These are phyloP conservation scores for Cicer chorassanicum DNA, from an alignment of 306 rosid genomes.

Conservation along the genomic window DNA sequence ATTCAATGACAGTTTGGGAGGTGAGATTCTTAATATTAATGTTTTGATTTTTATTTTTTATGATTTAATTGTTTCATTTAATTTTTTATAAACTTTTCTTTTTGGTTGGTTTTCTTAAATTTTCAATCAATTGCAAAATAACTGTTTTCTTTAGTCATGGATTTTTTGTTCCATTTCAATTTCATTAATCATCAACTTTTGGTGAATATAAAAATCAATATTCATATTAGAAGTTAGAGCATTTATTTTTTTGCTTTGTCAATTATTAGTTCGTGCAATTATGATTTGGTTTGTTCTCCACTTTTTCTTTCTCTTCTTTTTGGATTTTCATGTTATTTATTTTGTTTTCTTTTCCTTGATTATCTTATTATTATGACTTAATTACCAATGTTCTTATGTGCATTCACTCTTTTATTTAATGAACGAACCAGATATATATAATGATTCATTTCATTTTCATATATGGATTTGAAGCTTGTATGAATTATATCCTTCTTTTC, in stretches of 20 bases:
- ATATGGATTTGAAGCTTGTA: conserved; percentile 8
- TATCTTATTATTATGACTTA: background rate
- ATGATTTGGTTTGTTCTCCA: background rate
- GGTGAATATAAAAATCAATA: conserved; percentile 21
- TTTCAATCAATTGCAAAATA: conserved; percentile 3
- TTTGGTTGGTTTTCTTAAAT: background rate
- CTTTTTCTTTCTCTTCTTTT: conserved; percentile 17
- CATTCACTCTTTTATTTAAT: no score
- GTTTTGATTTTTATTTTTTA: conserved; percentile 8
- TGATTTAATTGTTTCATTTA: background rate
- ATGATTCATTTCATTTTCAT: background rate
- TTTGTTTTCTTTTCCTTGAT: conserved; percentile 3
- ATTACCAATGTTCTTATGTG: background rate
- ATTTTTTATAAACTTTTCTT: background rate
- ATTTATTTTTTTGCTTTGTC: background rate
- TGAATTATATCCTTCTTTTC: conserved; percentile 30
- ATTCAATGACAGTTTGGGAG: conserved; percentile 92
- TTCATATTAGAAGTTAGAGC: conserved; percentile 2
- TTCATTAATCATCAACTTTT: conserved; percentile 26
- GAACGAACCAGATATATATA: no score
- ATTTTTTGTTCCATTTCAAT: conserved; percentile 41
- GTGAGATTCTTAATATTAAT: conserved; percentile 46
- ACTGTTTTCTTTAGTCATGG: conserved; percentile 8
- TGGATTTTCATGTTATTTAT: conserved; percentile 16
- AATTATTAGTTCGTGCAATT: conserved; percentile 1